These are phyloP conservation scores for Annona cherimola DNA, from an alignment of 164 flowering plant species.

Conservation along the genomic window DNA sequence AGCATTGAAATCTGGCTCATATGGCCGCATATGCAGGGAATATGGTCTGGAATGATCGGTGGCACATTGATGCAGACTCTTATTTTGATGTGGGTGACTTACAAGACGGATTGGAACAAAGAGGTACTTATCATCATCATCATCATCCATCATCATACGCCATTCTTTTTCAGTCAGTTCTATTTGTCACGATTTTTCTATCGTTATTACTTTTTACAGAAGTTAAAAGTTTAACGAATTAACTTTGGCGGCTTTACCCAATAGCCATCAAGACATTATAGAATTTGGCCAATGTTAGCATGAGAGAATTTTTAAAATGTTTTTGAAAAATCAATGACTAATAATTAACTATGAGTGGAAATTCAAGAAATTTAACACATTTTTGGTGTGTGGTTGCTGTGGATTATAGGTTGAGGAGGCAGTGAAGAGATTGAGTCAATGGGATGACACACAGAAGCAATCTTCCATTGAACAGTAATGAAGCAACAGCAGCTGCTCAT, in stretches of 20 bases:
- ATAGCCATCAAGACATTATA: too few relatives aligned
- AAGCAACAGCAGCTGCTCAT: not conserved
- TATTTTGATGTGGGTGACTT: conserved; percentile 37
- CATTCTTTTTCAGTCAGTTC: too few relatives aligned
- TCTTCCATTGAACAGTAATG: not conserved
- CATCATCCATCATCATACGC: not conserved
- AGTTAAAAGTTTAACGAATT: too few relatives aligned
- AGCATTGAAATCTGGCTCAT: not conserved
- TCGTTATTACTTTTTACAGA: too few relatives aligned
- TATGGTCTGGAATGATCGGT: conserved; percentile 19
- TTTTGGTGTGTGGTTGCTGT: not conserved
- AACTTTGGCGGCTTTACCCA: too few relatives aligned
- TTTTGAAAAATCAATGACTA: too few relatives aligned
- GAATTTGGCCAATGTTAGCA: too few relatives aligned
- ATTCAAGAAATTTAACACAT: too few relatives aligned
- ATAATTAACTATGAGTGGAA: too few relatives aligned
- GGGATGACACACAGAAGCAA: not conserved
- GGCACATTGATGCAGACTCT: conserved; percentile 36
- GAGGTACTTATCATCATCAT: conserved; percentile 24
- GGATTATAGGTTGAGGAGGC: conserved; percentile 6
- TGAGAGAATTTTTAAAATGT: too few relatives aligned
- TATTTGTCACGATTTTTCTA: too few relatives aligned
- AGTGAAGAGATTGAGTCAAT: conserved; percentile 2
- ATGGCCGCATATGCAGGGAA: conserved; percentile 6
- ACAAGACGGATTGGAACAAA: conserved; percentile 41